phyloP scores from a whole-genome alignment of 2,329 filamentous ascomycete species.

The Monosporascus sp. region DNA sequence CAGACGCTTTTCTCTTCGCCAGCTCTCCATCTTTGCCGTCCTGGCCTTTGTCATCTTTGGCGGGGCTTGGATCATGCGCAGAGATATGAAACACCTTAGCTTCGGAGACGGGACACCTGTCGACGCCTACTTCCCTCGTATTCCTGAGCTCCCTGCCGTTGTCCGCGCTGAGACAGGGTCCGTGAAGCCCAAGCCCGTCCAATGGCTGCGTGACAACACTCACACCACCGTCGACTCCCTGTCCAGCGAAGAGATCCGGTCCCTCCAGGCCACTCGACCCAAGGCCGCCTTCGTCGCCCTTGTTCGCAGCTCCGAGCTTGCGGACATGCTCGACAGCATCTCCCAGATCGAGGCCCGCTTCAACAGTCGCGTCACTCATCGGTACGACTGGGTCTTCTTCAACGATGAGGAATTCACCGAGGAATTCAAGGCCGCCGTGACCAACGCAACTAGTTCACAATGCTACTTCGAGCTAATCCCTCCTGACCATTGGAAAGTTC shows the following conservation, averaged over 20 bases:
- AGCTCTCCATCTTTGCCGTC: slow-evolving; percentile 13
- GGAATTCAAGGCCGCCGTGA: slow-evolving; percentile 66
- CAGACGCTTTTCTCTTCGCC: slow-evolving; percentile 20
- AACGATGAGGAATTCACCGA: slow-evolving; percentile 74
- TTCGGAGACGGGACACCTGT: slow-evolving; percentile 6
- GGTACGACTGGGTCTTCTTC: slow-evolving; percentile 87
- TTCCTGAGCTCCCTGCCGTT: slow-evolving; percentile 13
- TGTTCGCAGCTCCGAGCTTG: slow-evolving; percentile 66
- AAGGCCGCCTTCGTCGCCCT: slow-evolving; percentile 54
- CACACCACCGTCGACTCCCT: slow-evolving; percentile 14
- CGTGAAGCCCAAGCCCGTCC: slow-evolving; percentile 10
- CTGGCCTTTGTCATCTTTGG: slow-evolving; percentile 15
- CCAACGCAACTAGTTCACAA: slow-evolving; percentile 64
- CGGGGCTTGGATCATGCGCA: slow-evolving; percentile 15
- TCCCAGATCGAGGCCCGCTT: slow-evolving; percentile 68
- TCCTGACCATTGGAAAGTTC: slow-evolving; percentile 70
- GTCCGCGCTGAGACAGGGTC: slow-evolving; percentile 1
- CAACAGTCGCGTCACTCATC: slow-evolving; percentile 66
- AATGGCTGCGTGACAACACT: slow-evolving; percentile 25
- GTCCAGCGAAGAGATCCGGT: slow-evolving; percentile 9
- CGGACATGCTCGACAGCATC: slow-evolving; percentile 65
- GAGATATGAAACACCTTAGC: slow-evolving; percentile 9
- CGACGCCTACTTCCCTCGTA: slow-evolving; percentile 20
- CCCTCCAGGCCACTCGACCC: slow-evolving; percentile 24
- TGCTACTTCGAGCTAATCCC: slow-evolving; percentile 70